Evolutionary conservation across 2,329 filamentous ascomycete genomes (phyloP), one percentile per base, ranked within the genome.

Genomic region (Cytospora piceae): DNA sequence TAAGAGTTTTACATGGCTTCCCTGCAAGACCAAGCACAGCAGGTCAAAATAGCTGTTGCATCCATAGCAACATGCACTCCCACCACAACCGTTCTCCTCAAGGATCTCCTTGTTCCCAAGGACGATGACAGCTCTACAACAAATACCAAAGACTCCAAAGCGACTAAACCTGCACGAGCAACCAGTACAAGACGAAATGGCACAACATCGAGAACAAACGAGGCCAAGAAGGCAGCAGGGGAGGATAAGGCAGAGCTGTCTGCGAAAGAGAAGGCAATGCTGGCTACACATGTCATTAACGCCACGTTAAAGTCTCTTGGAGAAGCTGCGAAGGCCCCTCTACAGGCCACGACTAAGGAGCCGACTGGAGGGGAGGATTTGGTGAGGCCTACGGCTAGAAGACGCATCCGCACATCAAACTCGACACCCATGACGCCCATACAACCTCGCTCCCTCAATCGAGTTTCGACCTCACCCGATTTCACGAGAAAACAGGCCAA

Each of bases 251-350:
- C 79, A 59, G 77, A 78, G 56, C 75, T 90, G 34, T 78, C 83
- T 5, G 73, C 80, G 6, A 86, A 84, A 70, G 89, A 92, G 65
- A 87, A 84, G 74, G 87, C 87, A 59, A 81, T 85, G 54, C 78
- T 94, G 42, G 90, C 91, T 15, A 92, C 90, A 0, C 86, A 93
- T 68, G 81, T 92, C 42, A 86, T 93, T 71, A 94, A 94, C 74
- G 80, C 81, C 8, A 83, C 88, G 1, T 80, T 94, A 49, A 93
- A 91, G 72, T 82, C 85, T 12, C 81, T 94, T 4, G 83, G 83
- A n/a, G 87, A 91, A 64, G 87, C 87, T 0, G 81, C 87, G 24
- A 93, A 88, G 73, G 76, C 79, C 2, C 68, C 77, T 4, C 69
- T 75, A 1, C 68, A 72, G 4, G 46, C 52, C 27, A 62, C 75